Base-by-base conservation (phyloP, 768 basidiomycete species). In the Termitomyces sp. region DNA sequence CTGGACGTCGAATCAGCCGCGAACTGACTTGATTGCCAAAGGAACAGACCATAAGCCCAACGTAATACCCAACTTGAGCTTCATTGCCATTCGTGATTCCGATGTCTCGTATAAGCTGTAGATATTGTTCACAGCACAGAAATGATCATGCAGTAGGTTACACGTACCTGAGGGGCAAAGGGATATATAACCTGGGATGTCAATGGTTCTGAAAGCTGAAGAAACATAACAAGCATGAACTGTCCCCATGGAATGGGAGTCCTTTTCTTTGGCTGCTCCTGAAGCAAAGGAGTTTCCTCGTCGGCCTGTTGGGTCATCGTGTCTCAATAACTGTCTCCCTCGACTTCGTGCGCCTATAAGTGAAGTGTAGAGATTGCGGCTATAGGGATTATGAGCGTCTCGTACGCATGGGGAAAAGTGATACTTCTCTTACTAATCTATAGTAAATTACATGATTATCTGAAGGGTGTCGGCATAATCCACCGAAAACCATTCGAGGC, bases 131-230 rank as follows among this genome's bases (percentile, higher is more conserved):
- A 30, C 44, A 19, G 47, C 0, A 74, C 63, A 78, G 79, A 2
- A 10, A 30, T 30, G 31, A 9, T 26, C 2, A 40, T 15, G 6
- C 19, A 33, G 17, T n/a, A 41, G 33, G n/a, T 31, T 10, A 33
- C 17, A 50, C 61, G 28, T 12, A 86, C 87, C 74, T 90, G 82
- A 3, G 86, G 87, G 19, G 84, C 79, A 64, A 90, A 91, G 0
- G 89, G 90, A 46, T 82, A 82, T 58, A 91, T 89, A 54, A 91
- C 85, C 59, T 89, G 80, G 5, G 81, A 80, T 1, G 89, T 88
- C 62, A 92, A 72, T 1, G 89, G 89, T 66, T 92, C 90, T 37
- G 87, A 77, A 42, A 91, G 81, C 67, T 90, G 88, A 21, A 91
- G 76, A 62, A 89, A 76, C 53, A 92, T 67, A 3, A 91, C 75